Evolutionary conservation across 2,329 filamentous ascomycete genomes (phyloP), one percentile per base, ranked within the genome.

Genomic region (Orbilia brochopaga): DNA sequence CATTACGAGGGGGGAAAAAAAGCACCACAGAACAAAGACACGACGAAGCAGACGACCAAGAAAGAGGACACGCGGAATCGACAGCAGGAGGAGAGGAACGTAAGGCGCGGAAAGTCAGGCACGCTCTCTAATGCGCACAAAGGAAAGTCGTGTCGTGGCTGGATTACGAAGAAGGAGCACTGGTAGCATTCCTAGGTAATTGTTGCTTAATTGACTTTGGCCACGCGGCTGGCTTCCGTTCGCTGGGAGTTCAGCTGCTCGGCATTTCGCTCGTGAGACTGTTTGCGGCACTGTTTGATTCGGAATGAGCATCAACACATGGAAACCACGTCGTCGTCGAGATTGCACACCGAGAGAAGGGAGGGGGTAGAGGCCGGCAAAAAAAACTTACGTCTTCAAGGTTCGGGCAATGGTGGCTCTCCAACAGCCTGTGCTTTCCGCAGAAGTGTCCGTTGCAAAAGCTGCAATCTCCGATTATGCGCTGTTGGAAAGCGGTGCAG

Each of bases 371-470:
- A 77, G 40, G 79, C 79, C 73, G 75, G 24, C 15, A 23, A 8
- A 53, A 32, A 13, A 19, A 55, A 83, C 87, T 83, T 83, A 89
- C 87, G 82, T 96, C 90, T 83, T 97, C 94, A 65, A 99, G 83
- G 44, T 92, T 92, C 74, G 86, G 87, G 83, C 94, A 99, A 82
- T 91, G 91, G 82, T 99, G 94, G 77, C 93, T 90, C 81, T 99
- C 94, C 74, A 97, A 82, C 82, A 97, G 85, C 64, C 94, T 86
- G 82, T 99, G 94, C 83, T 92, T 96, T 77, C 91, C 91, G 82
- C 94, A 99, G 83, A 91, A 97, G 79, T 95, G 90, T 51, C 92
- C 92, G 63, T 89, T 84, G 83, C 94, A 99, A 84, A 97, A 97
- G 73, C 88, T 89, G 82, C 94, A 99, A 83, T 97, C 93, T 61